Evolutionary conservation across 208 protist species (phyloP).

Genomic region (Trypanosoma rangeli): DNA sequence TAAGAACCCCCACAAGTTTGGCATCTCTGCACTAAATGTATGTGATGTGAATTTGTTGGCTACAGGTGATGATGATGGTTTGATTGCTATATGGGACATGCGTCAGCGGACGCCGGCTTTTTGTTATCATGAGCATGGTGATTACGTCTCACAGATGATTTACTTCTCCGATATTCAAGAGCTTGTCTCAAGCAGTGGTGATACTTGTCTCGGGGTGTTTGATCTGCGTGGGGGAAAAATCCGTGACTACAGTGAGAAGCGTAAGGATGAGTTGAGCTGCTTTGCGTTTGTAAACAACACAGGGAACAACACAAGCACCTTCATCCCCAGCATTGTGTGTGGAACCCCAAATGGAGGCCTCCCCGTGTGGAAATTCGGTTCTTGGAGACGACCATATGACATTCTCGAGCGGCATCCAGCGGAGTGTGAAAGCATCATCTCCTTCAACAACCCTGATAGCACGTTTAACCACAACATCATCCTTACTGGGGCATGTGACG

Average conservation of each 20-base stretch:
- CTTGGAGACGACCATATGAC: constrained; percentile 85
- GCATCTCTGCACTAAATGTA: constrained; percentile 83
- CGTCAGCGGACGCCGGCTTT: constrained; percentile 57
- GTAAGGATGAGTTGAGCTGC: constrained; percentile 88
- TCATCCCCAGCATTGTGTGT: constrained; percentile 88
- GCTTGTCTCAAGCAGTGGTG: constrained; percentile 83
- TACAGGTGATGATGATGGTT: constrained; percentile 87
- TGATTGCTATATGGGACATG: constrained; percentile 90
- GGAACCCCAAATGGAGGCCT: constrained; percentile 76
- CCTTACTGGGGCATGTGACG: constrained; percentile 86
- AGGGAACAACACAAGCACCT: constrained; percentile 59
- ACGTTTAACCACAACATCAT: constrained; percentile 89
- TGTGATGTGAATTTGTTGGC: constrained; percentile 84
- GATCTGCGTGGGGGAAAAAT: constrained; percentile 75
- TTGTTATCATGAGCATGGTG: constrained; percentile 87
- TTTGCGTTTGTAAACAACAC: constrained; percentile 90
- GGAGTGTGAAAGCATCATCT: constrained; percentile 85
- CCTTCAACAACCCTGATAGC: constrained; percentile 79
- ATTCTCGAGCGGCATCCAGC: constrained; percentile 71
- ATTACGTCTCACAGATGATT: constrained; percentile 87
- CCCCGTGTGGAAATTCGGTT: constrained; percentile 90
- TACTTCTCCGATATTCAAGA: constrained; percentile 88
- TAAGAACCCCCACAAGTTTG: constrained; percentile 86
- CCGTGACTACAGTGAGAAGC: constrained; percentile 78
- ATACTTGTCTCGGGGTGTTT: constrained; percentile 85